Evolutionary conservation across 2,329 filamentous ascomycete species (phyloP), one percentile per base, ranked within the genome.

Genomic region (Fusarium caatingaense): DNA sequence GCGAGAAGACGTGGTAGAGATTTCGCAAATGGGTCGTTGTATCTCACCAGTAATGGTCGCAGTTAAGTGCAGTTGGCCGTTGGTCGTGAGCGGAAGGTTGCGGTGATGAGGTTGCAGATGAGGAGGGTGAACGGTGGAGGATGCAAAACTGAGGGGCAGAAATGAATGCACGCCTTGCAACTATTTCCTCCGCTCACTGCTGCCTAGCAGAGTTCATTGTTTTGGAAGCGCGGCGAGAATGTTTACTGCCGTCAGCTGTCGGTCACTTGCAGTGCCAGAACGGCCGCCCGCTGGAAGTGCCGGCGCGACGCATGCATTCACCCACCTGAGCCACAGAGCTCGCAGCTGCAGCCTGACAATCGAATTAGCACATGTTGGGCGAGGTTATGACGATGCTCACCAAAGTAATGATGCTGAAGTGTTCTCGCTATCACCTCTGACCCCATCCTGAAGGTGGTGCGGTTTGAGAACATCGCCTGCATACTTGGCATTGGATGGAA

Each of bases 221-320:
- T 20, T 4, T 40, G 32, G 15, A 21, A 15, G 23, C 13, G 25
- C 21, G 21, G 18, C 37, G 30, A 21, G 21, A 41, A 44, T 59
- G 55, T 59, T 53, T 30, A 16, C 15, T 42, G 15, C 20, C 20
- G 1, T 8, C 5, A 46, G 30, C 40, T 27, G 57, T 4, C n/a
- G 18, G 28, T 44, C 21, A 20, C 41, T 34, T 8, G 51, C 58
- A 65, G 51, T 57, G 58, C 32, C 41, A 42, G 28, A 21, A 16
- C 45, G 21, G 23, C 8, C 4, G 3, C 15, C 23, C 3, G 20
- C 30, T 12, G 8, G 6, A 16, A 8, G 25, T 20, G 8, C 23
- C 20, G 9, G 16, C 11, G 20, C n/a, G 32, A 47, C 30, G 9
- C 16, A 4, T 4, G 6, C 15, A 44, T 30, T 32, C 32, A 7